Base-by-base conservation (phyloP, 306 rosid species). In the Dalbergia oliveri region DNA sequence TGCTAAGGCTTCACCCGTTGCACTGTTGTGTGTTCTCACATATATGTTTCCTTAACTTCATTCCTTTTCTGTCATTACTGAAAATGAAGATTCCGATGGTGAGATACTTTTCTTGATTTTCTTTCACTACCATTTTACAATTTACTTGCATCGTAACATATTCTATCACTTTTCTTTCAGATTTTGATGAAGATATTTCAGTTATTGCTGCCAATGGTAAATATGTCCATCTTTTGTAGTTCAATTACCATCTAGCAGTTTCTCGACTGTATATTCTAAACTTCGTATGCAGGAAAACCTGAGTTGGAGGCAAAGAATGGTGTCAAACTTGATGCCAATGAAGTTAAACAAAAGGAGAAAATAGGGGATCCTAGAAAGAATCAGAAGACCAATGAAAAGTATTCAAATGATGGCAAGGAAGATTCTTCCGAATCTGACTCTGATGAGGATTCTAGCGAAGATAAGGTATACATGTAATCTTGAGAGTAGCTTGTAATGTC, bases 401-500 rank as follows among this genome's bases (percentile, higher is more conserved):
- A 41, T 51, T 74, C 44, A 39, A 72, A 51, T 19, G 75, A 39
- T 31, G 82, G 75, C 44, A 82, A 75, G 65, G 79, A 79, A 9
- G 88, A 72, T 51, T 61, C 86, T 6, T 78, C 81, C 4, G 57
- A 35, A 50, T 77, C 87, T 50, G 82, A 69, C 7, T 73, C 87
- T 63, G 88, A 84, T 57, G 87, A 84, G n/a, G 88, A 80, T 43
- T 81, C 88, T 76, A 85, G 79, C 79, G 88, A 80, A 21, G 87
- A 79, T 10, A 67, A 79, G 77, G 70, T 75, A 61, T 62, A 41
- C 33, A 23, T 37, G 66, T 64, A 43, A 58, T 54, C 49, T 82
- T 53, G 78, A 61, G 69, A 26, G 33, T 76, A 67, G 33, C 45
- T 18, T 69, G 18, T 58, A 76, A 62, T 54, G 15, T 76, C 41